Evolutionary conservation across 495 filamentous ascomycete species (phyloP).

Genomic region (Aspergillus ellipticus): DNA sequence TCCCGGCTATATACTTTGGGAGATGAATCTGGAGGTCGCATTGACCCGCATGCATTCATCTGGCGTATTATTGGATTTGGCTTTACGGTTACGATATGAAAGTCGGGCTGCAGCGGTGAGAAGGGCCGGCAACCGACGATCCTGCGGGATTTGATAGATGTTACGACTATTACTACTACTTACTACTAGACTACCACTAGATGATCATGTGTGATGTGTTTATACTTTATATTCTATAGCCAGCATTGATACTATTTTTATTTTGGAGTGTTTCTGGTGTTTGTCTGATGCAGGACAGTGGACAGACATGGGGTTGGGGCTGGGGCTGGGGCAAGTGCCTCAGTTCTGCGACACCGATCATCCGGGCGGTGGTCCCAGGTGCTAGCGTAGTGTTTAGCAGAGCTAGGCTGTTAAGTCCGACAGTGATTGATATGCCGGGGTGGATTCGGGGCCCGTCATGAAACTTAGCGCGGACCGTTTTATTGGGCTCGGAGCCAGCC

Average conservation of each 20-base stretch:
- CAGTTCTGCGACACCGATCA: no score
- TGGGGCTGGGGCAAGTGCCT: no score
- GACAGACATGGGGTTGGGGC: no score
- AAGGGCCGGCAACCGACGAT: not conserved
- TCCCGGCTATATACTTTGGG: not conserved
- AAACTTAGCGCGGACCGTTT: constrained; percentile 8
- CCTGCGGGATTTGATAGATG: constrained; percentile 6
- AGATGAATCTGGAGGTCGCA: not conserved
- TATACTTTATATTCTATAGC: not conserved
- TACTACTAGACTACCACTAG: no score
- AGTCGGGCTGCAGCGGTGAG: not conserved
- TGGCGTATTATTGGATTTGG: not conserved
- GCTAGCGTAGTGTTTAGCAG: no score
- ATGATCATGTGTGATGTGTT: constrained; percentile 3
- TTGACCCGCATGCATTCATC: not conserved
- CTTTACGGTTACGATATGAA: not conserved
- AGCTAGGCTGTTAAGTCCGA: no score
- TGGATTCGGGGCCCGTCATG: constrained; percentile 8
- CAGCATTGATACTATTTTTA: not conserved
- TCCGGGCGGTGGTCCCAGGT: no score
- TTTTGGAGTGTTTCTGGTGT: not conserved
- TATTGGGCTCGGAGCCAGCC: not conserved
- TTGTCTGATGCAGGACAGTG: no score
- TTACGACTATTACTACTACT: no score
- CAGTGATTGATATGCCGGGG: not conserved